These are phyloP conservation scores for Aspergillus novoparasiticus DNA, from an alignment of 2,329 filamentous ascomycete species.

Conservation along the genomic window DNA sequence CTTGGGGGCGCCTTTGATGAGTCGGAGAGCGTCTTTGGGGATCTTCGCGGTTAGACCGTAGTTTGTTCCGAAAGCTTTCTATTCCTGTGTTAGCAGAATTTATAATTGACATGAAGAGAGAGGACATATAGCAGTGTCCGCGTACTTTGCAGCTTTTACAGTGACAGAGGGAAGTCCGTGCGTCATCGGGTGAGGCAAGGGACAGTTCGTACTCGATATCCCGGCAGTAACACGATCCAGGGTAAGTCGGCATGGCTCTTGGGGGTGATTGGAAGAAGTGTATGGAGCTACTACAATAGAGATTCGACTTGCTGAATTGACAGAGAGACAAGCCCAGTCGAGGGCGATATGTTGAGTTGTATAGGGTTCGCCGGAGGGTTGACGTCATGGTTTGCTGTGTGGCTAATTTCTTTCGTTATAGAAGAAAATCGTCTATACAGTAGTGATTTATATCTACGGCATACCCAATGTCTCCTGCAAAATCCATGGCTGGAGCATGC, in stretches of 20 bases:
- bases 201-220: conserved; percentile 51
- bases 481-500: not conserved
- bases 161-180: conserved; percentile 56
- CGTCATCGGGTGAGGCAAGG: conserved; percentile 49
- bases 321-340: not conserved
- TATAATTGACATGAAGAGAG: too few relatives aligned
- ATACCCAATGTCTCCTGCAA: not conserved
- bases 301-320: not conserved
- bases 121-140: not conserved
- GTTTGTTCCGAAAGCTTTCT: conserved; percentile 56
- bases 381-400: not conserved
- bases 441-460: not conserved
- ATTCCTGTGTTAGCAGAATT: not conserved
- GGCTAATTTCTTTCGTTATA: not conserved
- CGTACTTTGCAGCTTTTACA: conserved; percentile 55
- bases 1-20: conserved; percentile 44
- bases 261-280: not conserved
- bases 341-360: not conserved
- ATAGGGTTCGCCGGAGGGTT: not conserved
- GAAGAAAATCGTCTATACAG: not conserved
- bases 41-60: conserved; percentile 58
- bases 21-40: conserved; percentile 45
- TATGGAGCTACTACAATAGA: not conserved
- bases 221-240: conserved; percentile 53
- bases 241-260: conserved; percentile 32